Evolutionary conservation across 257 asterid species (phyloP), one percentile per base, ranked within the genome.

Genomic region (Solanum sejunctum): DNA sequence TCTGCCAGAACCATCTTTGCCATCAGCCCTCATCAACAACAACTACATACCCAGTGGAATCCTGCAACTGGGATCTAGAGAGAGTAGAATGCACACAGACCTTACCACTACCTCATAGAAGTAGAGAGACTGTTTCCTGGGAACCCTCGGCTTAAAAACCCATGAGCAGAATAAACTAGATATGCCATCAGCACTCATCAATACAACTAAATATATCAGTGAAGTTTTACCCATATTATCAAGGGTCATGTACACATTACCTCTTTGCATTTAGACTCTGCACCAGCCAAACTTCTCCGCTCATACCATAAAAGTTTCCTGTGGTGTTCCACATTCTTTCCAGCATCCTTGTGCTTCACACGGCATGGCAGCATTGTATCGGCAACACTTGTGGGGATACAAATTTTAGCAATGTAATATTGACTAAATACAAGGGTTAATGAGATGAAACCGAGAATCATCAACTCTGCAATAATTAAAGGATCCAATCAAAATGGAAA

Each of bases 401-500:
- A 97, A 71, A 97, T 97, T 13, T 88, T 82, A 75, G 98, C 96
- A 80, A 97, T 93, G 91, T 95, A 97, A 87, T 92, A 93, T 85
- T 97, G 98, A 87, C 93, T 71, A 91, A 97, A 97, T 82, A 92
- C 96, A 23, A 97, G 97, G 47, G 86, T 87, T 23, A 97, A 91
- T 0, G 99, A 97, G 89, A 97, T 97, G 88, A 97, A 97, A 72
- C 97, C 99, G 6, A 96, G 98, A 84, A 96, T 84, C 99, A 96
- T 96, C 97, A 96, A 89, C 92, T 97, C 99, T 96, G 98, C 85
- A 87, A 88, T 80, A 49, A 75, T 15, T 75, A 87, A 85, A 84
- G 77, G 20, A 85, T 20, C 51, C 75, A 67, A 80, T 86, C 70
- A 86, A 69, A 73, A 60, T 78, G 16, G 83, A 43, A 80, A 39